A percentile compares a stretch with the other conserved stretches of the same genome.
These are phyloP conservation scores for Arthrobotrys pseudoclavata DNA, from an alignment of 2,329 filamentous ascomycete genomes.

Conservation along the genomic window DNA sequence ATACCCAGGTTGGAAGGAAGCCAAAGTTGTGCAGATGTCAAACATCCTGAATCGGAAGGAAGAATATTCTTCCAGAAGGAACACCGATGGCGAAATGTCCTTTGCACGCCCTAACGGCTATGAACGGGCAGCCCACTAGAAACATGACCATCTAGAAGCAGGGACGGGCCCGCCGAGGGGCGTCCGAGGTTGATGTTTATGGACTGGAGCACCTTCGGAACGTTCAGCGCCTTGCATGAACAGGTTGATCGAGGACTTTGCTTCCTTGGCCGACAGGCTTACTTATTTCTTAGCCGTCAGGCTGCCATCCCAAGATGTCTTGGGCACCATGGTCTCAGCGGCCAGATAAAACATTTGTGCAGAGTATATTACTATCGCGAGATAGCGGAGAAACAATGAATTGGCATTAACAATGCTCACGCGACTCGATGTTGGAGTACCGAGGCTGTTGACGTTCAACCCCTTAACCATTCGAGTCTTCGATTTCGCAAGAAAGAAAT, in stretches of 20 bases:
- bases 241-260: conserved; percentile 34
- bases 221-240: conserved; percentile 28
- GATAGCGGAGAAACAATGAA: conserved; percentile 36
- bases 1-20: conserved; percentile 49
- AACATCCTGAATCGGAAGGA: conserved; percentile 58
- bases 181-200: conserved; percentile 14
- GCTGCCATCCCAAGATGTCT: conserved; percentile 47
- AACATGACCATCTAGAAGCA: conserved; percentile 10
- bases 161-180: conserved; percentile 28
- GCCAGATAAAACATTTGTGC: conserved; percentile 27
- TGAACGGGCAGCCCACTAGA: conserved; percentile 36
- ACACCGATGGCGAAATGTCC: conserved; percentile 26
- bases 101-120: conserved; percentile 26
- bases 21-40: conserved; percentile 51
- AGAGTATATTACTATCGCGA: conserved; percentile 30
- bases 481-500: background rate
- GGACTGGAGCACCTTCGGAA: conserved; percentile 3
- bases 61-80: conserved; percentile 41
- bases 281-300: conserved; percentile 18
- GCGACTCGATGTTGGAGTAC: conserved; percentile 39
- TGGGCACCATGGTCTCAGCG: conserved; percentile 23
- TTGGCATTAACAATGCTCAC: conserved; percentile 21
- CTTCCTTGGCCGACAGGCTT: conserved; percentile 35
- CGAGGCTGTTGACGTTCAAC: conserved; percentile 19
- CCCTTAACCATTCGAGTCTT: conserved; percentile 4